Conservation (phyloP, 306 rosid species). For the Vachellia pachyceras region DNA sequence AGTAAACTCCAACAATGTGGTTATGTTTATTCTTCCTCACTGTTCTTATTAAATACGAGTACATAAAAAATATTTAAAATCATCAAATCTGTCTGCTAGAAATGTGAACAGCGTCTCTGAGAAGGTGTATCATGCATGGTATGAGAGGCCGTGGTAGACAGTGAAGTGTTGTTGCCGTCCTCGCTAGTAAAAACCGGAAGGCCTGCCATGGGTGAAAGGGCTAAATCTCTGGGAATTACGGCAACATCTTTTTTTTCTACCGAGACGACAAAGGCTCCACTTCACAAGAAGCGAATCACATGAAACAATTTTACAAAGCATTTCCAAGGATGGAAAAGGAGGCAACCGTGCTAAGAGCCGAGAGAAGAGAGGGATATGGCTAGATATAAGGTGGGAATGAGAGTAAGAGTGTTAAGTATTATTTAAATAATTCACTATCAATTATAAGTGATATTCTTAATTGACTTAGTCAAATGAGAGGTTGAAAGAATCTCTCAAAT, state of each 20-base stretch:
- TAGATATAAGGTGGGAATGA: conserved; percentile 12
- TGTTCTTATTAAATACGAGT: too few relatives aligned
- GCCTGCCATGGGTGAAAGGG: neutral
- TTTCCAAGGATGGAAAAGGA: neutral
- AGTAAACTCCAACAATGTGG: too few relatives aligned
- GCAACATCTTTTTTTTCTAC: neutral
- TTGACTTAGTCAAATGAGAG: too few relatives aligned
- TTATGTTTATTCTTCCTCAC: too few relatives aligned
- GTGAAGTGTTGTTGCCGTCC: neutral
- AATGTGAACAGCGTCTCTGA: too few relatives aligned
- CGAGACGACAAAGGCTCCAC: neutral
- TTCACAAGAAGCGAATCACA: neutral
- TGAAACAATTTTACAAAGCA: neutral
- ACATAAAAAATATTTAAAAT: too few relatives aligned
- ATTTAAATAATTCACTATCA: too few relatives aligned
- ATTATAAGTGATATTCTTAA: too few relatives aligned
- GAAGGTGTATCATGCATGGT: too few relatives aligned
- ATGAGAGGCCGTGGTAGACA: neutral
- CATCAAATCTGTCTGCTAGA: too few relatives aligned
- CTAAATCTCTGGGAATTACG: neutral
- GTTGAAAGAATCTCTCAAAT: too few relatives aligned
- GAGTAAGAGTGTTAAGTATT: neutral
- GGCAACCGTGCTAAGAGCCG: neutral
- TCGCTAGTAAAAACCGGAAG: neutral
- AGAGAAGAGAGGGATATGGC: conserved; percentile 6